Base-by-base conservation (phyloP, 192 early-diverging fungal species). In the Neocallimastix lanati region DNA sequence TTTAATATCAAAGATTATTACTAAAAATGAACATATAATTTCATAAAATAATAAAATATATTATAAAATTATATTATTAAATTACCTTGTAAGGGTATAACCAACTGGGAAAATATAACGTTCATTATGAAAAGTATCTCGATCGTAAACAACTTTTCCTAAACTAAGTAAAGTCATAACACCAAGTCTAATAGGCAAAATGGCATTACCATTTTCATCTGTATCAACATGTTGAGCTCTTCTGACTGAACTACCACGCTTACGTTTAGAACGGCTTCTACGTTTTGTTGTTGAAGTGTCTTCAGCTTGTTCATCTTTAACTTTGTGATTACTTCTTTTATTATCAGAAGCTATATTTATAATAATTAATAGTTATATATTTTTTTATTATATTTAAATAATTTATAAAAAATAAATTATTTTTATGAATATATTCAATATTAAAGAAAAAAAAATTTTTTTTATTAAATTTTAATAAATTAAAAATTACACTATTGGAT, bases 41-140 rank as follows among this genome's bases (percentile, higher is more conserved):
- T 6, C 11, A 33, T 33, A 33, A 6, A 33, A 7, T 33, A 36
- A 29, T 77, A 86, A n/a, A n/a, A n/a, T n/a, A n/a, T n/a, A n/a
- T n/a, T 38, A 25, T 78, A 29, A 76, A 12, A 25, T 29, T n/a
- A 15, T 76, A 6, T n/a, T 50, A 27, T 29, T 12, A 12, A n/a
- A 27, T 30, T 78, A 80, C 82, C 80, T 83, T 84, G 90, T 50
- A 86, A 85, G 80, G n/a, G 82, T 91, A 84, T 95, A 97, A 13
- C 96, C 95, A 4, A 96, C 92, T 1, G 96, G 96, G 86, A 89
- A 97, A 50, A 97, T 96, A 81, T 97, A 96, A 18, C 94, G 88
- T 81, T 96, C 94, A 79, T 88, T 94, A 80, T 97, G 95, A 82
- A 92, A 97, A 0, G 88, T 86, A 58, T 91, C 87, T 15, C 92